Evolutionary conservation across 768 basidiomycete genomes (phyloP).

Genomic region (Amanita muscaria): DNA sequence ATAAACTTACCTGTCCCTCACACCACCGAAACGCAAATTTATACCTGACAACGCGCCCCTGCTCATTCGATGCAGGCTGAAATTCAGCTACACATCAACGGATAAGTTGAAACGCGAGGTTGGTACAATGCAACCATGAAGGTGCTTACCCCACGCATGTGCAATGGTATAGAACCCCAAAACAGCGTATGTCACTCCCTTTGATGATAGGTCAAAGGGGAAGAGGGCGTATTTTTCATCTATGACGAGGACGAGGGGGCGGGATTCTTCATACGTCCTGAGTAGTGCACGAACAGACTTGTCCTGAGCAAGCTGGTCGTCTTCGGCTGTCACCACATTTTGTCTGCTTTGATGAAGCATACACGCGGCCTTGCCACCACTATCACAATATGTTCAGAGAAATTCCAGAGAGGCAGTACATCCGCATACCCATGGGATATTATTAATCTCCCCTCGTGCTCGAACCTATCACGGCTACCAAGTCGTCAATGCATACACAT

Average conservation of each 20-base stretch:
- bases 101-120: neutral
- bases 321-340: slow-evolving; percentile 33
- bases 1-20: slow-evolving; percentile 43
- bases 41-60: slow-evolving; percentile 56
- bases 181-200: slow-evolving; percentile 39
- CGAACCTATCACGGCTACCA: slow-evolving; percentile 59
- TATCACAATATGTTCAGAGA: slow-evolving; percentile 18
- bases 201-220: slow-evolving; percentile 53
- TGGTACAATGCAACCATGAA: neutral
- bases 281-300: slow-evolving; percentile 65
- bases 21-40: slow-evolving; percentile 88
- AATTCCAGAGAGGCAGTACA: neutral
- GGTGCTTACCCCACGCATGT: slow-evolving; percentile 55
- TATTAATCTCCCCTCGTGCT: slow-evolving; percentile 57
- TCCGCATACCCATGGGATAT: slow-evolving; percentile 75
- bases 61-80: slow-evolving; percentile 38
- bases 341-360: slow-evolving; percentile 35
- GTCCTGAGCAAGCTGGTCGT: slow-evolving; percentile 61
- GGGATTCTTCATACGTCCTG: slow-evolving; percentile 40
- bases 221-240: slow-evolving; percentile 70
- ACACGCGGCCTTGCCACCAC: slow-evolving; percentile 65
- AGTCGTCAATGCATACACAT: slow-evolving; percentile 6
- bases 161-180: slow-evolving; percentile 68
- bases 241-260: slow-evolving; percentile 61
- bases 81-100: slow-evolving; percentile 44